Evolutionary conservation across 1,284 basidiomycete species (phyloP), one percentile per base, ranked within the genome.

Genomic region (Kwoniella shivajii): DNA sequence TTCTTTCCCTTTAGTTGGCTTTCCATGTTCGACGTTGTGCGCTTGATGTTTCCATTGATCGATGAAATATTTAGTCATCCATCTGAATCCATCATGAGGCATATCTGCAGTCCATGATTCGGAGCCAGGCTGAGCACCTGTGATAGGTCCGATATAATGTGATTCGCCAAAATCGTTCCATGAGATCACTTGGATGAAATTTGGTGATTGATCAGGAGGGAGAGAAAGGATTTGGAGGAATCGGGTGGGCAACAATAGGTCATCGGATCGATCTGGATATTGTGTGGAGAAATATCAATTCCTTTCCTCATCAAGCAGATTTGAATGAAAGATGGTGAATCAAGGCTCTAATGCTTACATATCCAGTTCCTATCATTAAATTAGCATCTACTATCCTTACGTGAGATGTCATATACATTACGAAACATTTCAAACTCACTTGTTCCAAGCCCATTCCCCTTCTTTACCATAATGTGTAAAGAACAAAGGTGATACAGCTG

Each of bases 401-500:
- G n/a, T n/a, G n/a, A n/a, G n/a, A n/a, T n/a, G n/a, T 50, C 27
- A 45, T 49, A 7, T 33, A 41, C 27, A 7, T 20, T 36, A 13
- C n/a, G 41, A 37, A n/a, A 22, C 10, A 16, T 9, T 2, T n/a
- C n/a, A n/a, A n/a, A 54, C 69, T 54, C 49, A 73, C 74, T 79
- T 78, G 66, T 78, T 72, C 64, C 70, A 78, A 0, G 71, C 75
- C 70, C 69, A 78, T 22, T 67, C 52, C 6, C 76, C 76, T 14
- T 59, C 60, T 13, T 64, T 71, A 11, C 78, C 78, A 56, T 79
- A 79, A 59, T 79, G 77, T 4, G 85, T 85, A 65, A 83, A 85
- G 74, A 86, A 86, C 78, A 84, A 82, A 3, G 84, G 84, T 0
- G 83, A 84, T 11, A 85, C 79, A 3, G 82, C 81, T 0, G 84